These are phyloP conservation scores for Phytophthora agathidicida DNA, from an alignment of 352 stramenopile genomes.

Conservation along the genomic window DNA sequence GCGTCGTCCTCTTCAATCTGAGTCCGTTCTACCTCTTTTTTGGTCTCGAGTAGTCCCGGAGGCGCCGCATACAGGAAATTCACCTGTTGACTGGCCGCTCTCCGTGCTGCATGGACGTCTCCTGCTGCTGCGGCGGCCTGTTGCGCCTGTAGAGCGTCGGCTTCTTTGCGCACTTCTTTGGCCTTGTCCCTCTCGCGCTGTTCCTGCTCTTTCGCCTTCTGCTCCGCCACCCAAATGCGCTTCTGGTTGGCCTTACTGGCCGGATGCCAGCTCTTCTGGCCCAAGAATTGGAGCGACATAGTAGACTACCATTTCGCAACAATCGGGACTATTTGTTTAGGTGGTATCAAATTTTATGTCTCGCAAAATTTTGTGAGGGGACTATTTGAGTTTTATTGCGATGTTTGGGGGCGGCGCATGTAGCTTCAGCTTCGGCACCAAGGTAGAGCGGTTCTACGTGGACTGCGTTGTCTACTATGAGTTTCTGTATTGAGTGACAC, in stretches of 20 bases:
- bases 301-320: too few species aligned
- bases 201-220: slow-evolving; percentile 59
- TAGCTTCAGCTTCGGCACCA: slow-evolving; percentile 52
- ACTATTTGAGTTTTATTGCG: not conserved
- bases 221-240: slow-evolving; percentile 84
- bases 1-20: slow-evolving; percentile 61
- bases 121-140: slow-evolving; percentile 60
- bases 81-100: slow-evolving; percentile 61
- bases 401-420: slow-evolving; percentile 43
- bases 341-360: not conserved
- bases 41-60: slow-evolving; percentile 60
- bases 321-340: too few species aligned
- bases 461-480: not conserved
- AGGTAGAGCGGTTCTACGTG: slow-evolving; percentile 18
- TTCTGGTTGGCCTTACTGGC: slow-evolving; percentile 86
- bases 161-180: slow-evolving; percentile 67
- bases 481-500: not conserved
- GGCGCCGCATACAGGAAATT: slow-evolving; percentile 80
- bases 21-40: slow-evolving; percentile 32
- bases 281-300: slow-evolving; percentile 86
- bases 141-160: slow-evolving; percentile 60
- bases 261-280: slow-evolving; percentile 83
- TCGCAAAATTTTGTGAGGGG: not conserved
- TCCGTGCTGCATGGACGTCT: slow-evolving; percentile 50
- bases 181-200: slow-evolving; percentile 66